Evolutionary conservation across 805 yeast species (phyloP), one percentile per base, ranked within the genome.

Genomic region (Helenozyma rhizophorensis): DNA sequence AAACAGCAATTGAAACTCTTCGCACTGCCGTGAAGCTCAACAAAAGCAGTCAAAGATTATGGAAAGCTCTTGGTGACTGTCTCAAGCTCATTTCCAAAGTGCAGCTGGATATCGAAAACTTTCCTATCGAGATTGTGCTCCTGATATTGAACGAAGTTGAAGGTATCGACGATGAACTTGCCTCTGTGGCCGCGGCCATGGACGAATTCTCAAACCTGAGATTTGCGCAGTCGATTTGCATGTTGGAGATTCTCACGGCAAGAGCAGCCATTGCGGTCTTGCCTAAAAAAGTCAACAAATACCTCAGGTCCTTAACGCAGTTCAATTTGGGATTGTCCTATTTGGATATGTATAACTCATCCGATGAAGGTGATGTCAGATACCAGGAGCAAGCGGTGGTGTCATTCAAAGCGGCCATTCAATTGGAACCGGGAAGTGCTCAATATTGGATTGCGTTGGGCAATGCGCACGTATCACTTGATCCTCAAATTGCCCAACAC

Each of bases 391-490:
- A 66, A 2, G 71, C 96, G 0, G 70, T 85, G 10, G 63, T 54
- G 13, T 57, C 70, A 4, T 62, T 84, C 42, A 84, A 83, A 45
- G 72, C 68, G 26, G 81, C 96, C 0, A 77, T 89, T 34, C 78
- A 73, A 35, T 59, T 78, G 7, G 96, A 90, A 54, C 70, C 80
- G 4, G 74, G 71, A 36, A 83, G 82, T 41, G 65, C 82, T 1
- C 78, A 73, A 13, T 78, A 78, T 37, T 93, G 99, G 99, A 67
- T 76, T 33, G 80, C 84, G 0, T 65, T 90, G 18, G 98, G 97
- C 10, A 72, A 82, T 36, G 83, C 88, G 0, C 75, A 86, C 6
- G 69, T 80, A 34, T 60, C 76, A 3, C 57, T 67, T 4, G 83
- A 78, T 43, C 80, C 90, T 0, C 71, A 74, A 29, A 83, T 86